Percentiles rank a stretch among this genome's conserved stretches.
These are phyloP conservation scores for Pleurotus djamor DNA, from an alignment of 768 basidiomycete species.

Conservation along the genomic window DNA sequence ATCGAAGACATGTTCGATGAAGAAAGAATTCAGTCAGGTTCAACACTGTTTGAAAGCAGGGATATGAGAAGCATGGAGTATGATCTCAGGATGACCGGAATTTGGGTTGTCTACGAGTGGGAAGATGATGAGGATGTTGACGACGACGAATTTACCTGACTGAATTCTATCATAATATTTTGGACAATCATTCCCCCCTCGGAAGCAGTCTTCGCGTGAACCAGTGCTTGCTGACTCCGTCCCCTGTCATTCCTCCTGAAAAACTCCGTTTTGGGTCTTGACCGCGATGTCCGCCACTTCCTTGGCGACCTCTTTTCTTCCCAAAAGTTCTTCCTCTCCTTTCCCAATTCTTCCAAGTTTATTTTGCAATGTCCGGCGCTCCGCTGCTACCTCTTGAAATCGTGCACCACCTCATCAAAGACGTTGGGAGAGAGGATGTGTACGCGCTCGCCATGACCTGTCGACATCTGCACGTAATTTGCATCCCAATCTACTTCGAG, in stretches of 20 bases:
- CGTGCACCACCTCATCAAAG: neutral
- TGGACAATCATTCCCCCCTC: no score
- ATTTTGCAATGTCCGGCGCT: no score
- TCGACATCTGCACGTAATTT: neutral
- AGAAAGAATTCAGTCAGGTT: neutral
- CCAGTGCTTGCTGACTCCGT: no score
- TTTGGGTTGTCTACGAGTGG: neutral
- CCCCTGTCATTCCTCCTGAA: no score
- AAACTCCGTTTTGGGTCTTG: no score
- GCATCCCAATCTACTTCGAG: neutral
- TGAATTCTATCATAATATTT: no score
- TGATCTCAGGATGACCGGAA: neutral
- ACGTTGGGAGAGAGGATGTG: neutral
- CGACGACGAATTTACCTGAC: no score
- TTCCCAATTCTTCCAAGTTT: no score
- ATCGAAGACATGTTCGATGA: neutral
- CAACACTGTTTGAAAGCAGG: neutral
- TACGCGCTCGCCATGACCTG: neutral
- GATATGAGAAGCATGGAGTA: neutral
- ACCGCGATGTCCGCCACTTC: no score
- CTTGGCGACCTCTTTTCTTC: no score
- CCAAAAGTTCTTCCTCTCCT: no score
- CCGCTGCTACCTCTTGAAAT: neutral
- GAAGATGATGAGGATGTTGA: constrained; percentile 17
- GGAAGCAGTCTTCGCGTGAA: no score